Percentiles rank a stretch among this genome's conserved stretches.
phyloP scores from a whole-genome alignment of 1,139 yeast species.

The Taphrina pruni region DNA sequence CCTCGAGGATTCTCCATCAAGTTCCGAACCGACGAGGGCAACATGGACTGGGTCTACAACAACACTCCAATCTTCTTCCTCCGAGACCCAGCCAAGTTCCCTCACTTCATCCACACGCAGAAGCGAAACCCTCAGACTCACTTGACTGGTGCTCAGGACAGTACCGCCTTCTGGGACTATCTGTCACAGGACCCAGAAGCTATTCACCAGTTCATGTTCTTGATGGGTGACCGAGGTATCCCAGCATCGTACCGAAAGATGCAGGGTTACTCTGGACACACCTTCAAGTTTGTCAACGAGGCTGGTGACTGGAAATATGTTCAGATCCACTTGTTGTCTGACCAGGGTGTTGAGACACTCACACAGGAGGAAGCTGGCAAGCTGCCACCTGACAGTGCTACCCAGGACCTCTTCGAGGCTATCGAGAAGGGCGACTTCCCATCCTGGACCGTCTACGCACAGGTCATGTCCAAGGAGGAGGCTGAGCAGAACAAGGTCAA shows the following conservation, averaged over 20 bases:
- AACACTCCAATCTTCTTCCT: slow-evolving; percentile 88
- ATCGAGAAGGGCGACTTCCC: slow-evolving; percentile 68
- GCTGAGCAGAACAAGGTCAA: slow-evolving; percentile 61
- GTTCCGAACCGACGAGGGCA: slow-evolving; percentile 86
- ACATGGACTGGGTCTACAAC: slow-evolving; percentile 85
- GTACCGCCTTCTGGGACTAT: slow-evolving; percentile 73
- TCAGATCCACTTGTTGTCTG: slow-evolving; percentile 67
- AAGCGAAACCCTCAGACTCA: slow-evolving; percentile 85
- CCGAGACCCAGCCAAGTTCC: slow-evolving; percentile 86
- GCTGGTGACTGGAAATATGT: slow-evolving; percentile 70
- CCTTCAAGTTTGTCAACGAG: slow-evolving; percentile 70
- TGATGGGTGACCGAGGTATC: slow-evolving; percentile 75
- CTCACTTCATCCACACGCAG: slow-evolving; percentile 87
- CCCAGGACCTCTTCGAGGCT: slow-evolving; percentile 62
- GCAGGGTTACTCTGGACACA: slow-evolving; percentile 73
- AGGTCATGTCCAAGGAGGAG: slow-evolving; percentile 74
- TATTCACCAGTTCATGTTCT: slow-evolving; percentile 66
- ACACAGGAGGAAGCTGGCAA: slow-evolving; percentile 64
- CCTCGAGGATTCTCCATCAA: slow-evolving; percentile 87
- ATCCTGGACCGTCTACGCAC: slow-evolving; percentile 69
- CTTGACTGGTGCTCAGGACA: slow-evolving; percentile 63
- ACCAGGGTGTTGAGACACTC: slow-evolving; percentile 67
- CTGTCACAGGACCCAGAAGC: slow-evolving; percentile 67
- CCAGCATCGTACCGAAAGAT: slow-evolving; percentile 68
- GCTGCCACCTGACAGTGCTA: slow-evolving; percentile 67